Base-by-base conservation (phyloP, 345 rosid species). In the Xanthoceras sorbifolium region DNA sequence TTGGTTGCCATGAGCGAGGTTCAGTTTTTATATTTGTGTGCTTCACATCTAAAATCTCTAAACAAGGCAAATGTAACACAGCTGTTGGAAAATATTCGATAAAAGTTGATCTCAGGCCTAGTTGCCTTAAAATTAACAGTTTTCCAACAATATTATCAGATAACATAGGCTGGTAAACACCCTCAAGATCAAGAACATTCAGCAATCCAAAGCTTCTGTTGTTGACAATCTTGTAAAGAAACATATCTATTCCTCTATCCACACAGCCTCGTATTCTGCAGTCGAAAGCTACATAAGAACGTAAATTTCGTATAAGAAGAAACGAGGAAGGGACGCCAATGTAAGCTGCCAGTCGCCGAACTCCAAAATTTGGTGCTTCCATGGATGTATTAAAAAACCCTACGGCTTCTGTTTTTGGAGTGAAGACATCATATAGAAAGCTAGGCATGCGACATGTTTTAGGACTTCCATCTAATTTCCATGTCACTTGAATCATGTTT, bases 131-230 rank as follows among this genome's bases (percentile, higher is more conserved):
- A 22, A 42, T 50, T 10, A 65, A 31, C 36, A 84, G 20, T 40
- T 72, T 78, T 3, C 80, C 73, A 0, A 80, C 55, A 9, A 69
- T 5, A 36, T 36, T 9, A 23, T 67, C 17, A 0, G 86, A 64
- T 0, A 84, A 62, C 28, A 32, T 5, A 6, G 86, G 86, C 40
- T 78, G 80, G 77, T 84, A 81, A 0, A 78, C 82, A 0, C 75
- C 69, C 63, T 84, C 86, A 0, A 84, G 82, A 78, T 84, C 86
- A n/a, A n/a, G n/a, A n/a, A n/a, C n/a, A n/a, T n/a, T n/a, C n/a
- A n/a, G n/a, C n/a, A n/a, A n/a, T n/a, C n/a, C n/a, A n/a, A n/a
- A n/a, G n/a, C n/a, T n/a, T n/a, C n/a, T n/a, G n/a, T n/a, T n/a
- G n/a, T n/a, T 14, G 15, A 67, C 55, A n/a, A 78, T 38, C 60